Conservation (phyloP, 2,329 filamentous ascomycete species). For the Orbilia ellipsospora region DNA sequence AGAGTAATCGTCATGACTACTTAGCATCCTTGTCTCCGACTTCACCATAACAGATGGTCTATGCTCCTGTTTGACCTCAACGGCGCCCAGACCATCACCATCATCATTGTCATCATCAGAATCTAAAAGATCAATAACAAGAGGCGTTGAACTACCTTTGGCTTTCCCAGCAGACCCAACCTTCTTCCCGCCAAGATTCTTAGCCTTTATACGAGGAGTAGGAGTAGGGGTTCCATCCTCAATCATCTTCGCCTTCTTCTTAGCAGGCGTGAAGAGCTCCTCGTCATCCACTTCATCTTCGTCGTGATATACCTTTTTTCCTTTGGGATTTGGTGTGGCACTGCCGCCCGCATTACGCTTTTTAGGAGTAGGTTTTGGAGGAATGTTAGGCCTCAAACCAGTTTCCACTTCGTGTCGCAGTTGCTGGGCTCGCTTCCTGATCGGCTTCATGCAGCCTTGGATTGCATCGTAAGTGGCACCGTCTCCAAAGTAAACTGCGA, state of each 20-base stretch:
- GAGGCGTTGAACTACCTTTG: slow-evolving; percentile 5
- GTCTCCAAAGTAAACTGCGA: slow-evolving; percentile 50
- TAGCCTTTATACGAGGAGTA: slow-evolving; percentile 19
- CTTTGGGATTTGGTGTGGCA: slow-evolving; percentile 45
- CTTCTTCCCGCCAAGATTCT: slow-evolving; percentile 7
- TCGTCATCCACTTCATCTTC: slow-evolving; percentile 37
- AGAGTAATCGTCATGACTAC: slow-evolving; percentile 20
- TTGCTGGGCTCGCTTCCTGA: slow-evolving; percentile 28
- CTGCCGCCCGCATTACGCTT: slow-evolving; percentile 13
- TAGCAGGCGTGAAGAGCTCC: slow-evolving; percentile 41
- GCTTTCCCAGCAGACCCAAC: neutral
- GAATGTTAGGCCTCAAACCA: slow-evolving; percentile 38
- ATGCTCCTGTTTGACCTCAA: slow-evolving; percentile 21
- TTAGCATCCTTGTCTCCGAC: slow-evolving; percentile 15
- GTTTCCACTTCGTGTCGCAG: slow-evolving; percentile 45
- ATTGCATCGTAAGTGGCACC: slow-evolving; percentile 53
- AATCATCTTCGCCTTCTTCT: slow-evolving; percentile 42
- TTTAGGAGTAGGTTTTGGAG: slow-evolving; percentile 35
- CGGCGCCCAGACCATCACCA: neutral
- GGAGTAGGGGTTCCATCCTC: slow-evolving; percentile 25
- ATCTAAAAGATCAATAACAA: slow-evolving; percentile 41
- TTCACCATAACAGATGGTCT: slow-evolving; percentile 15
- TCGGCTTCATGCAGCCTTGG: slow-evolving; percentile 41
- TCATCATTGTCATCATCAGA: slow-evolving; percentile 35
- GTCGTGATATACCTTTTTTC: slow-evolving; percentile 13